These are phyloP conservation scores for Fraxinus sp. DNA, from an alignment of 305 asterid species.

Conservation along the genomic window DNA sequence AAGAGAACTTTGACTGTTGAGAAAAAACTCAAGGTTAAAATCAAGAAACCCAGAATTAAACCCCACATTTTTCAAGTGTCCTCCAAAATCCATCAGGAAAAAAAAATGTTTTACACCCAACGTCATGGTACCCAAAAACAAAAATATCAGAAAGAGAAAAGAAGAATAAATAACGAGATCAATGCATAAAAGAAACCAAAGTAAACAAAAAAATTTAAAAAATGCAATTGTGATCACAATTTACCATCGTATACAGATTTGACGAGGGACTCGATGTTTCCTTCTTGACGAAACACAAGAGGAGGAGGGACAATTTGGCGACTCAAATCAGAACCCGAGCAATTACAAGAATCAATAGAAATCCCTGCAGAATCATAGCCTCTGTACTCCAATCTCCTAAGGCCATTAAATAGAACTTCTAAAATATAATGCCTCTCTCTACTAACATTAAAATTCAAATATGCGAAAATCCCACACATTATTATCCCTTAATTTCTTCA, in stretches of 20 bases:
- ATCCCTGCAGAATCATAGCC: slow-evolving; percentile 97
- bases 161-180: neutral
- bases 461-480: slow-evolving; percentile 98
- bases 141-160: neutral
- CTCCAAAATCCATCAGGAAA: neutral
- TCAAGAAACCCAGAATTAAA: neutral
- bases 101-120: neutral
- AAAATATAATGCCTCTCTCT: slow-evolving; percentile 78
- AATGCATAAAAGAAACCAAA: neutral
- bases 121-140: neutral
- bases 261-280: slow-evolving; percentile 89
- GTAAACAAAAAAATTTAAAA: neutral
- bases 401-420: slow-evolving; percentile 82
- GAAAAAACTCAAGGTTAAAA: neutral
- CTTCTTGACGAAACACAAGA: slow-evolving; percentile 85
- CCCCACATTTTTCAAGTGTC: neutral
- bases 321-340: neutral
- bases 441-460: slow-evolving; percentile 68
- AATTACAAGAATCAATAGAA: slow-evolving; percentile 58
- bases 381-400: slow-evolving; percentile 92
- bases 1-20: neutral
- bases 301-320: slow-evolving; percentile 33
- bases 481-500: neutral
- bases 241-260: slow-evolving; percentile 79
- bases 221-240: neutral